Percentiles rank a stretch among this genome's conserved stretches.
These are phyloP conservation scores for Pseudomassariella vexata DNA, from an alignment of 2,329 filamentous ascomycete genomes.

Conservation along the genomic window DNA sequence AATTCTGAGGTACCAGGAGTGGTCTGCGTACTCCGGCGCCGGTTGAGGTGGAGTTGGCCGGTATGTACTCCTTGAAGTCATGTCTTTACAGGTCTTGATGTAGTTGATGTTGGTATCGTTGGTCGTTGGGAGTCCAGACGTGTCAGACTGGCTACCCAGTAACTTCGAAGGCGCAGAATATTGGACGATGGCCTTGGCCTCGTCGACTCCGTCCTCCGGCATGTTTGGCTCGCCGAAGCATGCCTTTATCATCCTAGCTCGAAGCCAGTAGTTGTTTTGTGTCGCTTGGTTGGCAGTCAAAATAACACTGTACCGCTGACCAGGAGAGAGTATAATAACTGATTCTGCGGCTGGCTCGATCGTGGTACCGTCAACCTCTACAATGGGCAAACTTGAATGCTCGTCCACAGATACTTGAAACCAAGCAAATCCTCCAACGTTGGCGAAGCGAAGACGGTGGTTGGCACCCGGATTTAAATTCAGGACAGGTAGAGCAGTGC, in stretches of 20 bases:
- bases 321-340: conserved; percentile 61
- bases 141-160: conserved; percentile 33
- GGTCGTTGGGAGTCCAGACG: conserved; percentile 29
- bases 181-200: conserved; percentile 42
- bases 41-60: conserved; percentile 34
- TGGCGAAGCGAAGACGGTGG: conserved; percentile 64
- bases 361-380: conserved; percentile 66
- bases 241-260: conserved; percentile 54
- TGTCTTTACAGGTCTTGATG: conserved; percentile 41
- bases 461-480: conserved; percentile 46
- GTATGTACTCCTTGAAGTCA: conserved; percentile 37
- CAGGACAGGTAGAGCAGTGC: conserved; percentile 32
- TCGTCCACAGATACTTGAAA: conserved; percentile 68
- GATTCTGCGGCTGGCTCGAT: conserved; percentile 54
- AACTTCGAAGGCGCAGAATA: conserved; percentile 25
- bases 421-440: conserved; percentile 65
- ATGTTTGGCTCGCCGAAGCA: conserved; percentile 50
- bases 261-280: conserved; percentile 54
- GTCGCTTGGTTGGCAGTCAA: conserved; percentile 53
- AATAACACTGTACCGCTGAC: conserved; percentile 65
- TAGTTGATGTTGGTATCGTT: conserved; percentile 24
- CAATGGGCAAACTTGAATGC: conserved; percentile 47
- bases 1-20: conserved; percentile 47
- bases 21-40: conserved; percentile 41
- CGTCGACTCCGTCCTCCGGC: conserved; percentile 33